A percentile compares a stretch with the other conserved stretches of the same genome.
phyloP scores from a whole-genome alignment of 2,329 filamentous ascomycete species.

The Rosellinia necatrix region DNA sequence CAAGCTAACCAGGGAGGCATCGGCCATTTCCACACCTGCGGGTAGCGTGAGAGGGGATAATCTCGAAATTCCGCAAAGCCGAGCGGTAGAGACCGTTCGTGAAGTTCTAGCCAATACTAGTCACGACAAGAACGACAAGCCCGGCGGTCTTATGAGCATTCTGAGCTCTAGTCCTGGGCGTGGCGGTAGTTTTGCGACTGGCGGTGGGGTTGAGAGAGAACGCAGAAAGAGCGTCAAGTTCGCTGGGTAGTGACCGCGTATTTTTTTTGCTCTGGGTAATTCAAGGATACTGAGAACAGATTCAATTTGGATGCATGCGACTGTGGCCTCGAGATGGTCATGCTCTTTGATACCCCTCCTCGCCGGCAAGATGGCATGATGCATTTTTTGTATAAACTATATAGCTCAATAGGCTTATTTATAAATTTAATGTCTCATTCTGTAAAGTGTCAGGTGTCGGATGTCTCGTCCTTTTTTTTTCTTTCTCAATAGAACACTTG shows the following conservation, averaged over 20 bases:
- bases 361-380: not conserved
- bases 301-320: not conserved
- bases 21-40: conserved; percentile 27
- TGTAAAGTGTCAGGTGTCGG: no score
- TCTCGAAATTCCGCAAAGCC: conserved; percentile 62
- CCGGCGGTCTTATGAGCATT: conserved; percentile 51
- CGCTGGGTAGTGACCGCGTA: conserved; percentile 44
- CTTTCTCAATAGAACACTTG: not conserved
- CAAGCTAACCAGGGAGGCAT: conserved; percentile 23
- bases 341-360: not conserved
- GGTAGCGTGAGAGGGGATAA: conserved; percentile 51
- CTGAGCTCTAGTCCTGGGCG: conserved; percentile 57
- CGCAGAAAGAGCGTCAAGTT: conserved; percentile 70
- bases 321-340: not conserved
- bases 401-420: not conserved
- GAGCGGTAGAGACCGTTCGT: conserved; percentile 63
- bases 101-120: conserved; percentile 48
- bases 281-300: not conserved
- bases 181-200: conserved; percentile 18
- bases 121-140: conserved; percentile 23
- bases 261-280: not conserved
- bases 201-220: conserved; percentile 51
- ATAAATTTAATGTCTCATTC: conserved; percentile 16
- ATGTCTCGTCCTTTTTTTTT: no score
- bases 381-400: not conserved